Percentiles rank a stretch among this genome's conserved stretches.
phyloP scores from a whole-genome alignment of 2,329 filamentous ascomycete species.

The Zasmidium angulare region DNA sequence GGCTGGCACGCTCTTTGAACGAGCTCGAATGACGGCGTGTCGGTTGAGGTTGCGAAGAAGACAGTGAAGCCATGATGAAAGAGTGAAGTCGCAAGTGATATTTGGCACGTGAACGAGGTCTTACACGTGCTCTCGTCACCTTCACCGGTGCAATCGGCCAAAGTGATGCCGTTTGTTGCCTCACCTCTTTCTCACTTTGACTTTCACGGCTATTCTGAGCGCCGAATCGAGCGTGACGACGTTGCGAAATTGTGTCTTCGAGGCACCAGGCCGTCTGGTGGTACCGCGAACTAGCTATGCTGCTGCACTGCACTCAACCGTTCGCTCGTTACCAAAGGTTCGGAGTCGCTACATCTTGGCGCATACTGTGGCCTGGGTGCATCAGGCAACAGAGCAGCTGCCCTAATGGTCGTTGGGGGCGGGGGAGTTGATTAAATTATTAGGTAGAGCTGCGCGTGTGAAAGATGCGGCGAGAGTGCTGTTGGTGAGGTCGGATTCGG shows the following conservation, averaged over 20 bases:
- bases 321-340: conserved; percentile 1
- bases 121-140: conserved; percentile 8
- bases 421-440: neutral
- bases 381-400: neutral
- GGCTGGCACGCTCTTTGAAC: neutral
- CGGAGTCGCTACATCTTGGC: conserved; percentile 5
- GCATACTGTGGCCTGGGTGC: neutral
- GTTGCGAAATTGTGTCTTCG: neutral
- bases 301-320: neutral
- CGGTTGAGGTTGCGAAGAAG: neutral
- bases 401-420: neutral
- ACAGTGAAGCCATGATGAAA: conserved; percentile 6
- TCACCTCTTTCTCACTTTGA: neutral
- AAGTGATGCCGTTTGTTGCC: neutral
- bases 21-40: conserved; percentile 1
- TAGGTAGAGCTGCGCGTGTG: neutral
- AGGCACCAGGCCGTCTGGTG: neutral
- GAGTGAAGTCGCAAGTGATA: conserved; percentile 2
- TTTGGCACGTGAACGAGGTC: conserved; percentile 9
- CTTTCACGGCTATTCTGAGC: too few species aligned
- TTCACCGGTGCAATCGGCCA: neutral
- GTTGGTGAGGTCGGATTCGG: neutral
- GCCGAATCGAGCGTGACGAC: too few species aligned
- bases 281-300: neutral
- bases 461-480: neutral